Conservation (phyloP, 257 asterid species). For the Salvia hispanica region DNA sequence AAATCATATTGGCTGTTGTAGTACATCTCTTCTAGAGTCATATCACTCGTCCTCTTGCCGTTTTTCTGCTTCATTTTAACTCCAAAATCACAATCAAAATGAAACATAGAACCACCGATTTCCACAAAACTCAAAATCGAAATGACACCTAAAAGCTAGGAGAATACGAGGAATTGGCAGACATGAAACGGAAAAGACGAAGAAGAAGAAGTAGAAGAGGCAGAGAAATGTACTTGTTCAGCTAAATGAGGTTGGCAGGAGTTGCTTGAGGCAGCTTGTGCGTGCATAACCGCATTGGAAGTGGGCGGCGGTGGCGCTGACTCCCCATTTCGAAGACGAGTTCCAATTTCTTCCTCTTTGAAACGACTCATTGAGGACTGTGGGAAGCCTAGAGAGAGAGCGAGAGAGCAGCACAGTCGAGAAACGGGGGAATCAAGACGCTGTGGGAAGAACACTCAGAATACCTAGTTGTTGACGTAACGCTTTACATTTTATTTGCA, state of each 20-base stretch:
- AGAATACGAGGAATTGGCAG: background rate
- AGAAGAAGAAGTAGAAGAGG: background rate
- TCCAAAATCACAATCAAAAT: constrained; percentile 13
- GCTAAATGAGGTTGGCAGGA: constrained; percentile 22
- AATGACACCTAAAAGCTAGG: constrained; percentile 1
- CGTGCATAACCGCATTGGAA: constrained; percentile 31
- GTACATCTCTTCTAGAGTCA: constrained; percentile 78
- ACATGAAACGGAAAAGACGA: background rate
- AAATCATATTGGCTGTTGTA: constrained; percentile 56
- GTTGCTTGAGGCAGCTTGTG: constrained; percentile 34
- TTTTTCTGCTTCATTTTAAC: constrained; percentile 54
- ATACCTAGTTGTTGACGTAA: constrained; percentile 29
- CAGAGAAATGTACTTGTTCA: constrained; percentile 33
- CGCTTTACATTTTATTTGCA: constrained; percentile 5
- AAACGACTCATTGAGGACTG: constrained; percentile 34
- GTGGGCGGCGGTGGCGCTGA: constrained; percentile 26
- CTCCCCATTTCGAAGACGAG: constrained; percentile 41
- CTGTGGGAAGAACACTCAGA: constrained; percentile 1
- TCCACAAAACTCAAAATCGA: constrained; percentile 3
- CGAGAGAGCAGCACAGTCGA: constrained; percentile 17
- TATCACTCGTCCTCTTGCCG: constrained; percentile 49
- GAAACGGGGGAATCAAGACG: constrained; percentile 12
- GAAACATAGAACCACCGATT: constrained; percentile 25
- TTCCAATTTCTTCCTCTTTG: constrained; percentile 42
- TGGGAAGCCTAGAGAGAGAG: constrained; percentile 4